Base-by-base conservation (phyloP, 352 stramenopile genomes). In the Globisporangium spinosum region DNA sequence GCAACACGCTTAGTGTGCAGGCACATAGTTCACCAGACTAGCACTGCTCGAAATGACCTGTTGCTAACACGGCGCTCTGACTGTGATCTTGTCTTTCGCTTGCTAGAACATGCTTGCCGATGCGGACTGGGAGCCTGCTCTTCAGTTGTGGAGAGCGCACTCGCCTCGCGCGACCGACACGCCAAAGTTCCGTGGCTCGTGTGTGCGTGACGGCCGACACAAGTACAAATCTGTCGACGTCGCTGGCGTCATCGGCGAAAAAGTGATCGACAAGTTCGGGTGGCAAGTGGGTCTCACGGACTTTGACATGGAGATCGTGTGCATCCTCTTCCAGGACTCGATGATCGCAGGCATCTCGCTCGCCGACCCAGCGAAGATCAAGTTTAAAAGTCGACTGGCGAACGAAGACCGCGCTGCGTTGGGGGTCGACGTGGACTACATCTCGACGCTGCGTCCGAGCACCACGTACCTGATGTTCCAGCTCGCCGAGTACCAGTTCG, bases 401-500 rank as follows among this genome's bases (percentile, higher is more conserved):
- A 87, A 90, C 40, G 85, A 93, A 71, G 80, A 85, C 54, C 85
- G 85, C 43, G 78, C 68, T n/a, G 53, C 72, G 3, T 49, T 87
- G 22, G 75, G 76, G 1, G 17, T 69, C 0, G 82, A 91, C 55
- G 71, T 80, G n/a, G 54, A 90, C 38, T 94, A 93, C 65, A 67
- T 91, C 35, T 94, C 86, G 5, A 94, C 86, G 29, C 65, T 94
- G 57, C 83, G 86, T 20, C 86, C 86, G 1, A 93, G 84, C 51
- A 94, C 86, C 38, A 78, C 86, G 59, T 93, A 80, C 57, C 68
- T 93, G n/a, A 86, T 94, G 76, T 71, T 91, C 35, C 78, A 88
- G 58, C 74, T 94, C 20, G 84, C 79, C 0, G 32, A 87, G 43
- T 85, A 82, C 60, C 61, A 79, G 12, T 61, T 70, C 7, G 86